Evolutionary conservation across 805 yeast species (phyloP), one percentile per base, ranked within the genome.

Genomic region (Sugiyamaella boreocaroliniensis): DNA sequence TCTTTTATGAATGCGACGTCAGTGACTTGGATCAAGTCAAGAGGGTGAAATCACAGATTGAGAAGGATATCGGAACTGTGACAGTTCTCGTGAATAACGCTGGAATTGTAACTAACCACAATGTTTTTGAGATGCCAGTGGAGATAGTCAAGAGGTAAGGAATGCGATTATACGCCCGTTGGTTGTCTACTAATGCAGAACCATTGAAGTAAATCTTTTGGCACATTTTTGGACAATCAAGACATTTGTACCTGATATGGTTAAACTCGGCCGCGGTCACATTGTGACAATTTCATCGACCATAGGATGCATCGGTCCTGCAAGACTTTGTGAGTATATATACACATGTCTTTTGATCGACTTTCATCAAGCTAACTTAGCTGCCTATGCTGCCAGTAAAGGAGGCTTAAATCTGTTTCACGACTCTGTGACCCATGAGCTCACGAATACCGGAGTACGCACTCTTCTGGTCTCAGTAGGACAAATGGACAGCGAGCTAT

Each of bases 351-450:
- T n/a, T n/a, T n/a, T n/a, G n/a, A n/a, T n/a, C n/a, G n/a, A n/a
- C n/a, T n/a, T n/a, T 29, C 26, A 6, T 22, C 26, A 6, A 22
- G 3, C 50, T 40, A 43, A 41, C 46, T 3, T 44, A 34, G 48
- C 59, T 22, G 86, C 86, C 0, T 92, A 92, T 63, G 95, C 96
- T 0, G 96, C 97, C 0, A 79, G 95, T 11, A 92, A 92, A 65
- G 85, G 95, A 0, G 97, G 95, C 0, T 68, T 88, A 26, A 80
- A 89, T 48, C 88, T 90, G 0, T 69, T 89, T 44, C 97, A 90
- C 65, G 95, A 87, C 64, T 81, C 90, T 0, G 68, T 92, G 43
- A 77, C 85, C 0, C 81, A 80, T 62, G 93, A 86, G 66, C 62
- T 85, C 32, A 47, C 43, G 19, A 40, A 43, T 9, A 32, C 48